A percentile compares a stretch with the other conserved stretches of the same genome.
These are phyloP conservation scores for Colletotrichum endophyticum DNA, from an alignment of 2,329 filamentous ascomycete species.

Conservation along the genomic window DNA sequence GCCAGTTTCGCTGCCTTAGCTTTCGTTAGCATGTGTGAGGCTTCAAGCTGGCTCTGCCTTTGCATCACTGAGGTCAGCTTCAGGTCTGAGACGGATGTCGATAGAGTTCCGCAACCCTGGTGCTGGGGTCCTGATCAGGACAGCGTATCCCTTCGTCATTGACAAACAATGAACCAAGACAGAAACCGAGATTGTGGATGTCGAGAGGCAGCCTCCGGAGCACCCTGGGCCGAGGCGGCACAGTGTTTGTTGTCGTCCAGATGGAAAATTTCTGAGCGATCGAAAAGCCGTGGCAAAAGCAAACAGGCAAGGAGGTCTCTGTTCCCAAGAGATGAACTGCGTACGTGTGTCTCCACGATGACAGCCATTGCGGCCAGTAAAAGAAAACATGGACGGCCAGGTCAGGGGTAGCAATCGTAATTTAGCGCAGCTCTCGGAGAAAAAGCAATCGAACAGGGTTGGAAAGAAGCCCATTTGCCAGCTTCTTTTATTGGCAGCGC, in stretches of 20 bases:
- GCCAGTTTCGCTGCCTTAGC: not conserved
- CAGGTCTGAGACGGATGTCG: not conserved
- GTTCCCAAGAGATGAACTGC: not conserved
- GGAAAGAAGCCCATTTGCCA: slow-evolving; percentile 19
- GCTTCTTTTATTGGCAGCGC: slow-evolving; percentile 15
- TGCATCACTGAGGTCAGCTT: not conserved
- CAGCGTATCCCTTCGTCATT: not conserved
- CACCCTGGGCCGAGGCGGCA: not conserved
- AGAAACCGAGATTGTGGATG: not conserved
- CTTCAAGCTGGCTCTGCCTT: not conserved
- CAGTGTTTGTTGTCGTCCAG: not conserved
- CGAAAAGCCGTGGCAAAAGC: not conserved
- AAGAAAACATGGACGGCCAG: not conserved
- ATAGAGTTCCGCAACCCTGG: not conserved
- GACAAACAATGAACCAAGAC: not conserved
- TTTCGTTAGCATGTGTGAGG: not conserved
- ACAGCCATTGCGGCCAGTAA: not conserved
- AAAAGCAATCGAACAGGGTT: slow-evolving; percentile 9
- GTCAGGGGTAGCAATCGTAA: not conserved
- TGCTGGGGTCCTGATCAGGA: not conserved
- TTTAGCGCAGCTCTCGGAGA: slow-evolving; percentile 1
- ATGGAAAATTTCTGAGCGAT: not conserved
- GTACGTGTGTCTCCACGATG: not conserved
- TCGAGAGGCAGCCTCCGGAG: not conserved
- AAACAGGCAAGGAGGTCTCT: not conserved